Conservation (phyloP, 768 basidiomycete genomes). For the Asterophora lycoperdoides region DNA sequence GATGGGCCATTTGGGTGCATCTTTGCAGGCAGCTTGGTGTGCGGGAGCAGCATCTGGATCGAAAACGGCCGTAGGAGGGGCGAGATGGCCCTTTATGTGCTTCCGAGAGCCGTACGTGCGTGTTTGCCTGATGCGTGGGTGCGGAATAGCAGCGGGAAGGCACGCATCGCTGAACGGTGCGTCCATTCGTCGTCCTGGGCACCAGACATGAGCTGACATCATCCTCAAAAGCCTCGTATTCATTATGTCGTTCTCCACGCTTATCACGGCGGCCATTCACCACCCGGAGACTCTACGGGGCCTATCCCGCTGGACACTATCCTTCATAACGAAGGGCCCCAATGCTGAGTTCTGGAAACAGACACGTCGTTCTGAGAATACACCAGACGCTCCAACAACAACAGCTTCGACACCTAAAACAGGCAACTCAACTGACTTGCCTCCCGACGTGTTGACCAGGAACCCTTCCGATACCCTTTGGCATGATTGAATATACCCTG, state of each 20-base stretch:
- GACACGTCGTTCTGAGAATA: conserved; percentile 27
- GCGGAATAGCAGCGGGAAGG: conserved; percentile 36
- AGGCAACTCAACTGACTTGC: not conserved
- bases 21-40: conserved; percentile 61
- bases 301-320: conserved; percentile 66
- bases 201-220: not conserved
- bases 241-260: conserved; percentile 56
- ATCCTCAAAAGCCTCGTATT: conserved; percentile 48
- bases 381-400: not conserved
- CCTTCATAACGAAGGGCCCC: conserved; percentile 62
- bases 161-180: conserved; percentile 52
- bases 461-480: not conserved
- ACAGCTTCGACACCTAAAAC: not conserved
- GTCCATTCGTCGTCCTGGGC: too few relatives aligned
- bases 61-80: conserved; percentile 68
- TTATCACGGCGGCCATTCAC: conserved; percentile 61
- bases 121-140: conserved; percentile 55
- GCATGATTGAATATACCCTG: conserved; percentile 2
- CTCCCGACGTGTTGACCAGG: not conserved
- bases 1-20: conserved; percentile 72
- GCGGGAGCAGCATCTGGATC: conserved; percentile 75
- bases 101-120: conserved; percentile 65
- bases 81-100: conserved; percentile 77
- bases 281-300: conserved; percentile 65
- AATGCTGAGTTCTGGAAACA: conserved; percentile 52